Evolutionary conservation across 2,329 filamentous ascomycete genomes (phyloP), one percentile per base, ranked within the genome.

Genomic region (Coniella lustricola): DNA sequence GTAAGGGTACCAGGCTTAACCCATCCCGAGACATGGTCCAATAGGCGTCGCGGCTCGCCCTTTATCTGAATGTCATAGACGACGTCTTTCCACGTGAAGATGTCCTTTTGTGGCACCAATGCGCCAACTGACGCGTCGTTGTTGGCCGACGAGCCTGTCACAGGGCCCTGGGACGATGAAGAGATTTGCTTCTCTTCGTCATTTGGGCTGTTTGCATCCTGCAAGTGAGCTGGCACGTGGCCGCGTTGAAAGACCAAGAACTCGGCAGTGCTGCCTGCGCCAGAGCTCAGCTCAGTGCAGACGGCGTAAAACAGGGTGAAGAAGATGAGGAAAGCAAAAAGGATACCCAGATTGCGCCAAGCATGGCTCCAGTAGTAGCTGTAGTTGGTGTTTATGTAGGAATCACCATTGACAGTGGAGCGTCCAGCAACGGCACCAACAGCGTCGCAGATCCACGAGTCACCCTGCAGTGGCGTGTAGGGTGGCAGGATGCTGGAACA

Each of bases 1-100:
- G 89, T 95, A 31, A 94, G 68, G 1, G 87, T 94, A 25, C 90
- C 90, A 0, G 90, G 90, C 63, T 90, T 90, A 49, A 95, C 87
- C 86, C 87, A 95, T 5, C 90, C 90, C 56, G 87, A 81, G 2
- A 95, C 85, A 48, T 90, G 71, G 56, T 95, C 83, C 45, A 95
- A 67, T 52, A 95, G 62, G 16, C 84, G 76, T n/a, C 87, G 78
- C 1, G 74, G 68, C 54, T 87, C 78, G 1, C 74, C 74, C 67
- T 93, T 93, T 66, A 94, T 86, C 56, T 84, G 77, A 55, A 81
- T 76, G 17, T 81, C 74, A 49, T 77, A 94, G 55, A 81, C 83
- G 1, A 93, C 82, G 56, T 90, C 75, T 48, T 79, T 74, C 88
- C 87, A 94, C 35, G 85, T 85, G 64, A 93, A 91, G 47, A 90